phyloP scores from a whole-genome alignment of 1,284 basidiomycete species.

The Sporisorium graminicola region DNA sequence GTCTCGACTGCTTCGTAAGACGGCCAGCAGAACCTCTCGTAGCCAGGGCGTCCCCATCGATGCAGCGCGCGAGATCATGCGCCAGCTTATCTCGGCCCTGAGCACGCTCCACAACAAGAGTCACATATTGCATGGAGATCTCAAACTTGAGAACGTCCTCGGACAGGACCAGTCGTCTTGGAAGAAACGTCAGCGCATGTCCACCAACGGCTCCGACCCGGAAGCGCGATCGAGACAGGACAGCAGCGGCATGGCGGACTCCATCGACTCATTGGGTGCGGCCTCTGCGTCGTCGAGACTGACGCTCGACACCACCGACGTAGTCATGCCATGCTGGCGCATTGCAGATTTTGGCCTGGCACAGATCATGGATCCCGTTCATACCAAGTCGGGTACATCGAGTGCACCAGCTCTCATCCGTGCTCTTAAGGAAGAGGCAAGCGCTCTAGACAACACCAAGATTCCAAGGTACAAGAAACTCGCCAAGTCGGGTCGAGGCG shows the following conservation, averaged over 20 bases:
- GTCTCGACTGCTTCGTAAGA: conserved; percentile 35
- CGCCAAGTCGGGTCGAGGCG: conserved; percentile 39
- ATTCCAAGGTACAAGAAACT: background rate
- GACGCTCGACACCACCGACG: conserved; percentile 62
- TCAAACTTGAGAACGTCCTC: conserved; percentile 96
- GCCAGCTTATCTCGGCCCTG: conserved; percentile 87
- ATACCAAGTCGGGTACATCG: conserved; percentile 9
- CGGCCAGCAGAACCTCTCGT: conserved; percentile 28
- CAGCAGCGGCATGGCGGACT: conserved; percentile 21
- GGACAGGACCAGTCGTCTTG: conserved; percentile 50
- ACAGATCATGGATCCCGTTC: conserved; percentile 19
- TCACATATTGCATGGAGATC: conserved; percentile 74
- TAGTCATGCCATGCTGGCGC: conserved; percentile 69
- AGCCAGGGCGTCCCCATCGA: conserved; percentile 59
- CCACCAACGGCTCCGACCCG: conserved; percentile 7
- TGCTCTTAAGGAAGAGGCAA: conserved; percentile 41
- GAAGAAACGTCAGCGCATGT: conserved; percentile 44
- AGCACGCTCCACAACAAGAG: conserved; percentile 86
- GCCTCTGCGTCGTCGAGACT: conserved; percentile 69
- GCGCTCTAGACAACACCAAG: background rate
- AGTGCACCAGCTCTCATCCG: conserved; percentile 32
- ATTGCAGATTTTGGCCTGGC: conserved; percentile 86
- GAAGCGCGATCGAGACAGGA: conserved; percentile 18
- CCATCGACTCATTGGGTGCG: conserved; percentile 29
- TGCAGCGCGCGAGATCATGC: conserved; percentile 85